Evolutionary conservation across 495 filamentous ascomycete genomes (phyloP).

Genomic region (Aspergillus conjunctus): DNA sequence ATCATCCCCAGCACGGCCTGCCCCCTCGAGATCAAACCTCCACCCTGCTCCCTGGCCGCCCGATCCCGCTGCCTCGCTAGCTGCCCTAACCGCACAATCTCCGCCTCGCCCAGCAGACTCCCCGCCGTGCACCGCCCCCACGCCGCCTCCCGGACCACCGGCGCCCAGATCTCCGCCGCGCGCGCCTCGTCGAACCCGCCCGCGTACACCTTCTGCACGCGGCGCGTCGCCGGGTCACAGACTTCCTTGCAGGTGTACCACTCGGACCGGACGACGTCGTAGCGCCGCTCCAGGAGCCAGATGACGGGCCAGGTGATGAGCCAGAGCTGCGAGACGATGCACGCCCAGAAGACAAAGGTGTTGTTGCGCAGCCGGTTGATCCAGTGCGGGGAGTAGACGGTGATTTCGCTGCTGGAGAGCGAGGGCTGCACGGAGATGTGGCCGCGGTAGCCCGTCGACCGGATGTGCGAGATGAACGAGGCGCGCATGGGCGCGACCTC

Average conservation of each 20-base stretch:
- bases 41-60: slow-evolving; percentile 4
- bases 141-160: slow-evolving; percentile 41
- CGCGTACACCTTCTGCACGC: slow-evolving; percentile 26
- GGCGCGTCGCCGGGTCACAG: slow-evolving; percentile 10
- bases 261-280: slow-evolving; percentile 36
- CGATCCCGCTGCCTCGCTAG: background rate
- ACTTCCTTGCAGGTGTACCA: slow-evolving; percentile 37
- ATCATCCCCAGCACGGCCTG: slow-evolving; percentile 17
- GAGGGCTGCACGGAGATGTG: slow-evolving; percentile 27
- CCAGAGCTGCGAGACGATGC: slow-evolving; percentile 49
- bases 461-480: slow-evolving; percentile 42
- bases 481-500: slow-evolving; percentile 33
- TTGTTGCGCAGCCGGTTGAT: slow-evolving; percentile 46
- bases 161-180: slow-evolving; percentile 40
- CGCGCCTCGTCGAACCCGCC: slow-evolving; percentile 32
- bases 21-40: slow-evolving; percentile 9
- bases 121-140: slow-evolving; percentile 26
- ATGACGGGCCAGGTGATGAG: slow-evolving; percentile 49
- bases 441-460: slow-evolving; percentile 46
- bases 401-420: slow-evolving; percentile 33
- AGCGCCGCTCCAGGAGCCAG: slow-evolving; percentile 44
- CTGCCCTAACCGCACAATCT: slow-evolving; percentile 9
- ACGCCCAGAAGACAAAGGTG: slow-evolving; percentile 37
- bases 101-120: slow-evolving; percentile 18
- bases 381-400: slow-evolving; percentile 51